Conservation (phyloP, 1,139 yeast species). For the Kodamaea derodonti region DNA sequence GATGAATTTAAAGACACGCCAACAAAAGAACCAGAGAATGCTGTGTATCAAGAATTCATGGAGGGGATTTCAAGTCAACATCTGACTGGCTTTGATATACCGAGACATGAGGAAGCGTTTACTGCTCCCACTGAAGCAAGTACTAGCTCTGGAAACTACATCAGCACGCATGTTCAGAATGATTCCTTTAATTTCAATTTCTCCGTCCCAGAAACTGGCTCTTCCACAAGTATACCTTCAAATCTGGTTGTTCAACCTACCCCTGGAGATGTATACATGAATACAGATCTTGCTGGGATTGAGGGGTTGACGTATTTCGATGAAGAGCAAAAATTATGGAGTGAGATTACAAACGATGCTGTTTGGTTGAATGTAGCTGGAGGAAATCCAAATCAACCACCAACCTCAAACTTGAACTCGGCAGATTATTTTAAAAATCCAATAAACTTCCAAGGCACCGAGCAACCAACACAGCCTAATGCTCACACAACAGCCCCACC, state of each 20-base stretch:
- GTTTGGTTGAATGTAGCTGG: constrained; percentile 52
- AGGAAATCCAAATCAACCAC: constrained; percentile 20
- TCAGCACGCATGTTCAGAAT: constrained; percentile 7
- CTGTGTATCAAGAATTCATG: constrained; percentile 10
- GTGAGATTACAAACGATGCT: constrained; percentile 70
- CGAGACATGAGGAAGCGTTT: not conserved
- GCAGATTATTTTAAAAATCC: constrained; percentile 9
- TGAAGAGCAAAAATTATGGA: constrained; percentile 67
- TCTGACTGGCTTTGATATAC: not conserved
- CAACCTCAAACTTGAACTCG: constrained; percentile 8
- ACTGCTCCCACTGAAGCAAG: not conserved
- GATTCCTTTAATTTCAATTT: constrained; percentile 18
- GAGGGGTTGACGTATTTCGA: constrained; percentile 43
- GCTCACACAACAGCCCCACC: not conserved
- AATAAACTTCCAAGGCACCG: constrained; percentile 2
- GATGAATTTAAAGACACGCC: constrained; percentile 29
- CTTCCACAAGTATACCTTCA: not conserved
- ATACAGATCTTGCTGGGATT: constrained; percentile 38
- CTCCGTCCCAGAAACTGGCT: constrained; percentile 10
- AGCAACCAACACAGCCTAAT: not conserved
- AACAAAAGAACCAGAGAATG: constrained; percentile 1
- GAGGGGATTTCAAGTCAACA: constrained; percentile 11
- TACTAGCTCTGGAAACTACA: not conserved
- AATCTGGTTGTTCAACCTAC: not conserved
- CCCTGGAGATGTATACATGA: constrained; percentile 29